A percentile compares a stretch with the other conserved stretches of the same genome.
Evolutionary conservation across 1,139 yeast genomes (phyloP).

Genomic region (Suhomyces anneliseae): DNA sequence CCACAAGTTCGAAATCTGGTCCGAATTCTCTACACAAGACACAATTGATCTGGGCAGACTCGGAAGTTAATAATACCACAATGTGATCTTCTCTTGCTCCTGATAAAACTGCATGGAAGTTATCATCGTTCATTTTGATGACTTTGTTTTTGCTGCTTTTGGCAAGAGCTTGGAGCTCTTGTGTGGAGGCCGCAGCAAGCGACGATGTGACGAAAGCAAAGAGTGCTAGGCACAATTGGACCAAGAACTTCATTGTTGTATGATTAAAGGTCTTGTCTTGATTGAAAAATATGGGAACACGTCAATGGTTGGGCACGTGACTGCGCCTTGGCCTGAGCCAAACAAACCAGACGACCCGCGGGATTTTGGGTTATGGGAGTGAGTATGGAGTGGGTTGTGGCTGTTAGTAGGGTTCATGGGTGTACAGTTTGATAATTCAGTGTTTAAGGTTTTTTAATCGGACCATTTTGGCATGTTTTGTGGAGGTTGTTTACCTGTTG

Average conservation of each 20-base stretch:
- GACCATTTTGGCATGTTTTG: neutral
- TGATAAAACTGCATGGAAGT: slow-evolving; percentile 55
- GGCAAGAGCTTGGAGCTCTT: slow-evolving; percentile 26
- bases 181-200: slow-evolving; percentile 30
- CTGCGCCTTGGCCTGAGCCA: neutral
- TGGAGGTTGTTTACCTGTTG: neutral
- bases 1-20: slow-evolving; percentile 58
- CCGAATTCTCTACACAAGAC: slow-evolving; percentile 67
- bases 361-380: neutral
- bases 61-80: slow-evolving; percentile 70
- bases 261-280: neutral
- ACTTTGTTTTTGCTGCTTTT: slow-evolving; percentile 21
- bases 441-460: too few species aligned
- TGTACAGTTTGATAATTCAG: too few species aligned
- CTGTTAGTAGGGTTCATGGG: too few species aligned
- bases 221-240: slow-evolving; percentile 12
- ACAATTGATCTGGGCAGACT: slow-evolving; percentile 73
- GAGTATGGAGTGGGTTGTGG: too few species aligned
- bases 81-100: slow-evolving; percentile 74
- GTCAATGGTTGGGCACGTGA: slow-evolving; percentile 6
- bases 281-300: slow-evolving; percentile 8
- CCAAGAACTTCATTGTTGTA: slow-evolving; percentile 10
- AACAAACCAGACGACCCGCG: neutral
- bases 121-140: slow-evolving; percentile 54
- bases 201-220: slow-evolving; percentile 10